Base-by-base conservation (phyloP, 2,329 filamentous ascomycete species). In the Gnomoniopsis smithogilvyi region DNA sequence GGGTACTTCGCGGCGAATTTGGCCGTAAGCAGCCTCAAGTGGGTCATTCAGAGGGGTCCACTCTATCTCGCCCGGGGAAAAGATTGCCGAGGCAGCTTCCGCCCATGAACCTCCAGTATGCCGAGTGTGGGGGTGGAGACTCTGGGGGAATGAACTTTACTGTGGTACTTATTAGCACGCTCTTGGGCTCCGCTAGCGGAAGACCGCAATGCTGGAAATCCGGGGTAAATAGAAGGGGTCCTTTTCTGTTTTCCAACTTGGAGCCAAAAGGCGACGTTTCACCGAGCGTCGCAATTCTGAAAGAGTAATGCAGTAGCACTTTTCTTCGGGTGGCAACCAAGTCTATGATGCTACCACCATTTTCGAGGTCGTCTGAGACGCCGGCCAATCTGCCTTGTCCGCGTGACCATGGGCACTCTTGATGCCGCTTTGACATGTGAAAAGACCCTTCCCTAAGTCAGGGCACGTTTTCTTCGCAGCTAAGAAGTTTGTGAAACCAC, bases 401-500 rank as follows among this genome's bases (percentile, higher is more conserved):
- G 36, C 11, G 43, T 48, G 41, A 46, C 15, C 17, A 50, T 22
- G 51, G 48, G 59, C 59, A 61, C 51, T 14, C 34, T 36, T 24
- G 38, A 41, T 19, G 26, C 38, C 19, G 12, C 34, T 61, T 58
- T 61, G 56, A 61, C 59, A 61, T 61, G 59, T 51, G 51, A 61
- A 50, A 59, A 8, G 21, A 10, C 41, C 41, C 41, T n/a, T n/a
- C n/a, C n/a, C n/a, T n/a, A 45, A n/a, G 19, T 3, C 41, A 45
- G 41, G 41, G 41, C n/a, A n/a, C n/a, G n/a, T n/a, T n/a, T n/a
- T n/a, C n/a, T n/a, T n/a, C 14, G 41, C 41, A n/a, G 41, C 41
- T 45, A n/a, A 45, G 2, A 45, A 7, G 14, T 6, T 45, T 45
- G n/a, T 48, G 19, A 30, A 17, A 26, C n/a, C 26, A n/a, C n/a